phyloP scores from a whole-genome alignment of 2,329 filamentous ascomycete species.

The Bipolaris cookei region DNA sequence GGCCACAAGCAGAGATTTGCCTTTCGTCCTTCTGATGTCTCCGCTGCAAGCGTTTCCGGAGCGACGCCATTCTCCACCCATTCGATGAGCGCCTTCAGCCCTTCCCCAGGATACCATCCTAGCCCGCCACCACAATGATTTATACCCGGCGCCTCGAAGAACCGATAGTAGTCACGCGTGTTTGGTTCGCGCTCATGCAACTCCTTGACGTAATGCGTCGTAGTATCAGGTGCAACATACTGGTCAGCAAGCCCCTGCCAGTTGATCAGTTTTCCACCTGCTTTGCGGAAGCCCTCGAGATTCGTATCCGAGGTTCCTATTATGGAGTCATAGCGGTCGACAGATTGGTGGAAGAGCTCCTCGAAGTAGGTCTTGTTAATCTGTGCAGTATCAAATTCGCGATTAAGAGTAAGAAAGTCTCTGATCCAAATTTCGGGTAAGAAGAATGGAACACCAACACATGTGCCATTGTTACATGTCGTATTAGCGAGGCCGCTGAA shows the following conservation, averaged over 20 bases:
- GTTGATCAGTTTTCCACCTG: constrained; percentile 32
- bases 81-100: constrained; percentile 28
- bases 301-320: constrained; percentile 19
- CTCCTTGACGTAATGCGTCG: constrained; percentile 19
- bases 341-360: constrained; percentile 11
- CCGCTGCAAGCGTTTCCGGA: constrained; percentile 26
- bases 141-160: constrained; percentile 44
- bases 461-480: constrained; percentile 17
- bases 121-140: constrained; percentile 33
- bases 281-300: constrained; percentile 18
- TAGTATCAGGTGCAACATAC: constrained; percentile 20
- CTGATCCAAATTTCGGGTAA: constrained; percentile 20
- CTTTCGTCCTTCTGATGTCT: constrained; percentile 8
- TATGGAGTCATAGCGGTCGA: constrained; percentile 21
- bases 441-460: constrained; percentile 15
- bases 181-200: constrained; percentile 21
- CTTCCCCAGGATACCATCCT: constrained; percentile 30
- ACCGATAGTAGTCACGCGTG: constrained; percentile 30
- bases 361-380: constrained; percentile 17
- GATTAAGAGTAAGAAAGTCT: constrained; percentile 22
- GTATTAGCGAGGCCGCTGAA: constrained; percentile 15
- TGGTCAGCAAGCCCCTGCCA: constrained; percentile 30
- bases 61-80: constrained; percentile 41
- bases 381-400: constrained; percentile 8
- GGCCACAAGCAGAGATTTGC: constrained; percentile 25